Evolutionary conservation across 192 early-diverging fungal genomes (phyloP).

Genomic region (Backusella westeae): DNA sequence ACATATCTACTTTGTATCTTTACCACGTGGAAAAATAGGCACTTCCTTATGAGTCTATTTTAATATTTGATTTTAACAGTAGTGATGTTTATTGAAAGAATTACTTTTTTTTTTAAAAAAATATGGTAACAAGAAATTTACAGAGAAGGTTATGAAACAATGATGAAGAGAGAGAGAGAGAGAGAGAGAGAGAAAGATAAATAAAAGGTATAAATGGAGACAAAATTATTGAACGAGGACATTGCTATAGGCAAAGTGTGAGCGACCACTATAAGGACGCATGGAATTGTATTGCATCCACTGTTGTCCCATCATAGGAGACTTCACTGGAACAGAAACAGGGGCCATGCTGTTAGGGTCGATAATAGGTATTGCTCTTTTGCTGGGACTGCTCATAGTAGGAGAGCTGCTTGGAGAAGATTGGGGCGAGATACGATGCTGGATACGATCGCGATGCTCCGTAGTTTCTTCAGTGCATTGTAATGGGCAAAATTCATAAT

Average conservation of each 20-base stretch:
- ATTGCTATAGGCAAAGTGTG: background rate
- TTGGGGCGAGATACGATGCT: slow-evolving; percentile 19
- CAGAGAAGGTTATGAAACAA: background rate
- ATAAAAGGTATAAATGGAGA: background rate
- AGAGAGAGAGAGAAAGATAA: background rate
- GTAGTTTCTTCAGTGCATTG: slow-evolving; percentile 48
- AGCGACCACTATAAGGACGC: background rate
- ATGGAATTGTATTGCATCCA: background rate
- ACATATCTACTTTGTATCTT: background rate
- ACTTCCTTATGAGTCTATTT: background rate
- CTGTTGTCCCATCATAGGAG: background rate
- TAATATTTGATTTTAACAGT: background rate
- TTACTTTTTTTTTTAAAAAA: background rate
- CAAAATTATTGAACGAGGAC: slow-evolving; percentile 15
- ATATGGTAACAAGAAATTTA: background rate
- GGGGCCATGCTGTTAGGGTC: slow-evolving; percentile 47
- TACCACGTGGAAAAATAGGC: background rate
- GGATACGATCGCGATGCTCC: slow-evolving; percentile 23
- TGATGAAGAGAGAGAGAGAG: background rate
- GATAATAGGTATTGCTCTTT: slow-evolving; percentile 49
- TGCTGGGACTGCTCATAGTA: background rate
- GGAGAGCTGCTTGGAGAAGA: slow-evolving; percentile 20
- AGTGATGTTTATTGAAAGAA: background rate
- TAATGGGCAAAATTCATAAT: slow-evolving; percentile 56
- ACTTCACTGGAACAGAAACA: slow-evolving; percentile 32